Base-by-base conservation (phyloP, 495 filamentous ascomycete species). In the Talaromyces liani region DNA sequence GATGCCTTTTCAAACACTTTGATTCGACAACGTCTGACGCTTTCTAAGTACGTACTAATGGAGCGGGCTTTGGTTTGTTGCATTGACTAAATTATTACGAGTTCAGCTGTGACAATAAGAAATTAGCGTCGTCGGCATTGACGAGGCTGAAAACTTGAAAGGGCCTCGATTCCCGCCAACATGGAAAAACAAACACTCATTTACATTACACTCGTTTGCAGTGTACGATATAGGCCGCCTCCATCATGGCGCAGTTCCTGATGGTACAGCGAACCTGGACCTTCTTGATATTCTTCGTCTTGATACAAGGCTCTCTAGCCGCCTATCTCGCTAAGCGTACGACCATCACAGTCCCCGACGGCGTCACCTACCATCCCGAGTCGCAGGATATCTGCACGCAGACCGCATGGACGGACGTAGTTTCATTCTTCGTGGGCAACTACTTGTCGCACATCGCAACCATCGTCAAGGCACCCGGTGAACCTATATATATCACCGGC, bases 401-500 rank as follows among this genome's bases (percentile, higher is more conserved):
- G 24, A 56, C 53, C 53, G 6, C 53, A 56, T 76, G 73, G 74
- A 68, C 68, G n/a, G 75, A 77, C 59, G 69, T 79, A 45, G 55
- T 74, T 1, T 53, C 63, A 7, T 80, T 80, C 63, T 75, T 76
- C 61, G 31, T 79, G 9, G 72, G 71, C 24, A 80, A 80, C 62
- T 80, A 79, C 58, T 53, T 80, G 3, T 68, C 79, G 31, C 77
- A 79, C 63, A 73, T 73, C 60, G 75, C 75, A 20, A 79, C 77
- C 6, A 72, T 79, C 29, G 74, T 77, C 49, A 71, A 74, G 25
- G 67, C 70, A 10, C 75, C 78, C 7, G 78, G 75, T 10, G 75
- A 79, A 55, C 65, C 66, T 29, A 51, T 67, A 9, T 67, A 45
- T 65, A 55, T 58, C 71, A 16, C 72, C 70, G 67, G 69, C 51